Evolutionary conservation across 2,329 filamentous ascomycete species (phyloP), one percentile per base, ranked within the genome.

Genomic region (Xylariaceae sp.): DNA sequence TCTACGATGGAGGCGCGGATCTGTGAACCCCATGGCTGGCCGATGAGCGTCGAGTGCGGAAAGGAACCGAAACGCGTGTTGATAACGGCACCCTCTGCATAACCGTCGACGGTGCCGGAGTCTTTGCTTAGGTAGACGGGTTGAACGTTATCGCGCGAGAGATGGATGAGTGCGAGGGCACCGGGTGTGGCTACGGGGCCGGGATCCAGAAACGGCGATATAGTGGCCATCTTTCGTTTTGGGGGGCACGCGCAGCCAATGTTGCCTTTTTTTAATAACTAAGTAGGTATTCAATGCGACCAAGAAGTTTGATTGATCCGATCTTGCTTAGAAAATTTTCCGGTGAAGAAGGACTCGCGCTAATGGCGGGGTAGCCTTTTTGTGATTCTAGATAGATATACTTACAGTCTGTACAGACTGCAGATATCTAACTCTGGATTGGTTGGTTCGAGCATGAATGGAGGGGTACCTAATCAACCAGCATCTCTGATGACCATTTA

Each of bases 11-110:
- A 96, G 6, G 94, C 94, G 46, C 89, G 81, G 27, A 97, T 85
- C 69, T 97, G 94, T 5, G 88, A 90, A 31, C 94, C 94, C 92
- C 92, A 97, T 42, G 89, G 87, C 51, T 91, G 77, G 4, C 83
- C 78, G 53, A 96, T 80, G 45, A 92, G 73, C 0, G 88, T 91
- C 8, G 81, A 87, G 68, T 92, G 89, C 0, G 89, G 88, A 57
- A 91, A 92, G 0, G 91, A 96, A 47, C 94, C 94, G 67, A 96
- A 99, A 44, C 91, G 85, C 1, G 92, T 99, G 73, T 96, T 97
- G 51, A 91, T 83, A 2, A 90, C 87, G 46, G 85, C 85, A 37
- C 88, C 88, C 68, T 91, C 87, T 32, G 81, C 80, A 65, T 91
- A 91, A 56, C 87, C 88, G 66, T 85, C 80, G 60, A 86, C 78